Evolutionary conservation across 202 grass and related monocot genomes (phyloP).

Genomic region (Zizania palustris): DNA sequence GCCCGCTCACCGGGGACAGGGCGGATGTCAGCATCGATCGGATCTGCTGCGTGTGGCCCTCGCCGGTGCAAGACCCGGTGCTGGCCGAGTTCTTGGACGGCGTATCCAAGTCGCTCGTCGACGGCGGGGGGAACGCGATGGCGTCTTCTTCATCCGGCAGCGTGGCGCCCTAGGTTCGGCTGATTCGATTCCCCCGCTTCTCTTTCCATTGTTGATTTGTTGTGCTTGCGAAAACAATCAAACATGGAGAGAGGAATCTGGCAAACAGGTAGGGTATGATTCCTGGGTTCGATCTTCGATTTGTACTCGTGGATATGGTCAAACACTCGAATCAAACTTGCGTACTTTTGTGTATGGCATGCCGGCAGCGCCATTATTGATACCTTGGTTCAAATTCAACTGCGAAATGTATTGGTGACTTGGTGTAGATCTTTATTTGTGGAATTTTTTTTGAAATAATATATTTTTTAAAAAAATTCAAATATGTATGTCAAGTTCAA

Average conservation of each 20-base stretch:
- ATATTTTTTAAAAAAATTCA: too few species aligned
- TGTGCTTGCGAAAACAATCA: background rate
- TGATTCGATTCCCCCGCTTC: background rate
- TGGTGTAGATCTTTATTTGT: too few species aligned
- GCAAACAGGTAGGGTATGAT: background rate
- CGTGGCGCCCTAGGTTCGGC: background rate
- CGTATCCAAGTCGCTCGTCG: conserved; percentile 21
- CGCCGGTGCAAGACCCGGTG: conserved; percentile 34
- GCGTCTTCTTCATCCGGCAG: background rate
- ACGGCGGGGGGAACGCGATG: background rate
- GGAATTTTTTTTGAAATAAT: too few species aligned
- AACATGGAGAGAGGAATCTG: background rate
- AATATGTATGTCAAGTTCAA: too few species aligned
- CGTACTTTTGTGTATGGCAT: background rate
- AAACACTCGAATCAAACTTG: too few species aligned
- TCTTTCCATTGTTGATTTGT: background rate
- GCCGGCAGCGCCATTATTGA: background rate
- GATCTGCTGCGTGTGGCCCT: conserved; percentile 36
- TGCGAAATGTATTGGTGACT: background rate
- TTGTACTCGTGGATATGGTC: too few species aligned
- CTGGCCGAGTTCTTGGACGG: conserved; percentile 44
- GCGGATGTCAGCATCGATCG: conserved; percentile 30
- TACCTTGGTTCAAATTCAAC: background rate
- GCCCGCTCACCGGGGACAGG: background rate
- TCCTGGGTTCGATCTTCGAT: background rate